These are phyloP conservation scores for Clavulina sp. DNA, from an alignment of 768 basidiomycete species.

Conservation along the genomic window DNA sequence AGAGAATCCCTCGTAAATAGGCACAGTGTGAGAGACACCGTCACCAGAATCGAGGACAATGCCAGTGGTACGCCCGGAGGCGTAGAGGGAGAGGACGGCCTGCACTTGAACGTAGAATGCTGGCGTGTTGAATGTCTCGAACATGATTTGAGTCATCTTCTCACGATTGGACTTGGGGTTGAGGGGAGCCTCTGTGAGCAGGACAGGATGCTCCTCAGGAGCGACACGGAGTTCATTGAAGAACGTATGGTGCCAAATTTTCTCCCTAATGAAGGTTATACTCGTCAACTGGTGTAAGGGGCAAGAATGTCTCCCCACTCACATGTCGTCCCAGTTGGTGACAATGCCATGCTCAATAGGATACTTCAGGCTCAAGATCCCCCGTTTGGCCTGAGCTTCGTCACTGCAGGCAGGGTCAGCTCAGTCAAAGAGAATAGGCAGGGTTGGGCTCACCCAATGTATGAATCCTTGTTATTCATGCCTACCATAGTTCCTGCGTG, in stretches of 20 bases:
- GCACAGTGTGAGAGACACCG: constrained; percentile 88
- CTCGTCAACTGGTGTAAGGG: constrained; percentile 53
- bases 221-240: constrained; percentile 65
- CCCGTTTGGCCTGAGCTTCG: constrained; percentile 83
- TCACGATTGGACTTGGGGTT: constrained; percentile 57
- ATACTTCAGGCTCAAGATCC: constrained; percentile 82
- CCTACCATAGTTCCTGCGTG: constrained; percentile 92
- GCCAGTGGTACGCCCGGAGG: constrained; percentile 84
- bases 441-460: constrained; percentile 51
- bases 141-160: constrained; percentile 64
- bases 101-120: constrained; percentile 59
- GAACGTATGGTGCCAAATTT: constrained; percentile 95
- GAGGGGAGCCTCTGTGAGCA: constrained; percentile 51
- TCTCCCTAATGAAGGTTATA: constrained; percentile 75
- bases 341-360: constrained; percentile 87
- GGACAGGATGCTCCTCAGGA: constrained; percentile 53
- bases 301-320: constrained; percentile 41
- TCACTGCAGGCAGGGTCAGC: constrained; percentile 30
- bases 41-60: constrained; percentile 95
- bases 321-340: constrained; percentile 74
- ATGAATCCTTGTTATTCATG: constrained; percentile 91
- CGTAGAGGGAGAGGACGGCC: constrained; percentile 61
- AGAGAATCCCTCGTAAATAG: constrained; percentile 86
- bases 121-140: constrained; percentile 55
- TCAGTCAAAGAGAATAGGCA: constrained; percentile 1